A percentile compares a stretch with the other conserved stretches of the same genome.
phyloP scores from a whole-genome alignment of 2,329 filamentous ascomycete species.

The Fusarium nurragi region DNA sequence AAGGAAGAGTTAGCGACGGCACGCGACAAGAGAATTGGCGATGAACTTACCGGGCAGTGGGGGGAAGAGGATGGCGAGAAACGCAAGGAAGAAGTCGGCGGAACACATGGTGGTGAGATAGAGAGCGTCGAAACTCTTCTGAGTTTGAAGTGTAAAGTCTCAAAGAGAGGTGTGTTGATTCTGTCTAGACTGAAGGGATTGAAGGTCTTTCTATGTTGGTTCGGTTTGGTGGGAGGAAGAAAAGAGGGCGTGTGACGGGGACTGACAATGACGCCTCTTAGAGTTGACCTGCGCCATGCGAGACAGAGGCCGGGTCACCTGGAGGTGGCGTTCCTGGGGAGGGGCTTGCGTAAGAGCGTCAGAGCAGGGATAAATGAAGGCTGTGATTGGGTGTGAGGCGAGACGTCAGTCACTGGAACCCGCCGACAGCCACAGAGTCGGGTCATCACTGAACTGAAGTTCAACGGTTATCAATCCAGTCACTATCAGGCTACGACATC shows the following conservation, averaged over 20 bases:
- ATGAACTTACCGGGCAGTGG: conserved; percentile 67
- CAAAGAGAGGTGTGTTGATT: not conserved
- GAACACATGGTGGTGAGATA: conserved; percentile 60
- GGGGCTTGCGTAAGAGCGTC: conserved; percentile 39
- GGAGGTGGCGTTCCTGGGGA: conserved; percentile 32
- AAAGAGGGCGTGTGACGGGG: conserved; percentile 24
- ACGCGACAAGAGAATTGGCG: conserved; percentile 1
- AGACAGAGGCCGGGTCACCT: conserved; percentile 26
- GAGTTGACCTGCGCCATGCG: conserved; percentile 7
- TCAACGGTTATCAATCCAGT: not conserved
- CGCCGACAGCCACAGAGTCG: conserved; percentile 26
- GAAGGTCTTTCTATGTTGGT: conserved; percentile 5
- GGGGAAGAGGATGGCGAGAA: conserved; percentile 72
- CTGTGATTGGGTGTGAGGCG: conserved; percentile 14
- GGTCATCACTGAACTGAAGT: conserved; percentile 21
- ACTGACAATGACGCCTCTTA: conserved; percentile 36
- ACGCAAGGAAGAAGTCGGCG: conserved; percentile 69
- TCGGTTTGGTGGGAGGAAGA: conserved; percentile 12
- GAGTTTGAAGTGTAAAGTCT: not conserved
- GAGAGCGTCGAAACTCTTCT: not conserved
- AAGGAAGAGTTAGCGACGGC: conserved; percentile 17
- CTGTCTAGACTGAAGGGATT: conserved; percentile 1
- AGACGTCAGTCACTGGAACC: conserved; percentile 16
- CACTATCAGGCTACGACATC: not conserved
- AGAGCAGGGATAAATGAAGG: not conserved